Evolutionary conservation across 169 alveolate genomes (phyloP).

Genomic region (Ophryocystis elektroscirrha): DNA sequence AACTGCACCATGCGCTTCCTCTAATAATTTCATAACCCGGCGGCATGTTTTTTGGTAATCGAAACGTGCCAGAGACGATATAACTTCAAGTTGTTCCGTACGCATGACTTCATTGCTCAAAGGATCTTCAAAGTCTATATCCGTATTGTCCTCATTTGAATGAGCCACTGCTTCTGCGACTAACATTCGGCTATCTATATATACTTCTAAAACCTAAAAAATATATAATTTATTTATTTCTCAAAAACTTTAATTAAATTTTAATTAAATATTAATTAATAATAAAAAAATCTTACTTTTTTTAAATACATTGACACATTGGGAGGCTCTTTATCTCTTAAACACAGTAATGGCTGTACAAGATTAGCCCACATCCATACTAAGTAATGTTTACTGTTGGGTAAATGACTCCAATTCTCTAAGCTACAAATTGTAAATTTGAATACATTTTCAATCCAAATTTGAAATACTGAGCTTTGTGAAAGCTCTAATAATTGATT

Average conservation of each 20-base stretch:
- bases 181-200: too few species aligned
- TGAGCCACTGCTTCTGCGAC: too few species aligned
- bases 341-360: constrained; percentile 53
- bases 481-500: constrained; percentile 44
- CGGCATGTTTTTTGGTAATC: constrained; percentile 20
- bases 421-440: constrained; percentile 57
- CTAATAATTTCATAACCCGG: constrained; percentile 18
- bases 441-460: constrained; percentile 62
- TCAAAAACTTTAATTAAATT: not conserved
- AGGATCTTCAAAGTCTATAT: too few species aligned
- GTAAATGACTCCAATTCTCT: constrained; percentile 50
- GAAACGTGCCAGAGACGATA: constrained; percentile 41
- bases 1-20: constrained; percentile 21
- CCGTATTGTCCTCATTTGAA: too few species aligned
- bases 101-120: constrained; percentile 43
- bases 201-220: too few species aligned
- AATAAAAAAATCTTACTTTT: constrained; percentile 2
- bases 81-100: constrained; percentile 45
- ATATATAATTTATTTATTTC: constrained; percentile 7
- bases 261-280: not conserved
- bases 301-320: constrained; percentile 43
- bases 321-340: constrained; percentile 46
- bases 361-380: constrained; percentile 65
- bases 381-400: constrained; percentile 66
- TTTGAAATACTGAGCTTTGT: constrained; percentile 30